Conservation (phyloP, 306 rosid genomes). For the Phaseolus lunatus region DNA sequence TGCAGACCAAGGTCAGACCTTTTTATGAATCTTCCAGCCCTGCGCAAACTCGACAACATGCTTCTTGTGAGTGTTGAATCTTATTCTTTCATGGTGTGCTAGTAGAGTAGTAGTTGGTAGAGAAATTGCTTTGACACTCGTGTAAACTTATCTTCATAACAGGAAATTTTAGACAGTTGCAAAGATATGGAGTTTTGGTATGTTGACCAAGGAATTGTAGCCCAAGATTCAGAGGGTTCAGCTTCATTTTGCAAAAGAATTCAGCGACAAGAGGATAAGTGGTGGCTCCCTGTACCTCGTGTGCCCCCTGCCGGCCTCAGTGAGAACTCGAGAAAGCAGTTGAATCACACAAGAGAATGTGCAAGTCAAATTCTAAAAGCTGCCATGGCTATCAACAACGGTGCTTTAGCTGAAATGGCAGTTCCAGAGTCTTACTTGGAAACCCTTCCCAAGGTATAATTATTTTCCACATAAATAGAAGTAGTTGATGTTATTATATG, state of each 20-base stretch:
- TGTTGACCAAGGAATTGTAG: conserved; percentile 90
- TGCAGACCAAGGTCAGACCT: conserved; percentile 96
- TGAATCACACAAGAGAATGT: conserved; percentile 83
- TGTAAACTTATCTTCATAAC: background rate
- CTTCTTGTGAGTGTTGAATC: conserved; percentile 70
- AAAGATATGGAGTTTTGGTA: conserved; percentile 83
- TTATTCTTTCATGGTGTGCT: conserved; percentile 6
- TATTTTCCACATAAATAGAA: conserved; percentile 9
- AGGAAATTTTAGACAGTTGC: conserved; percentile 87
- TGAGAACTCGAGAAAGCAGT: conserved; percentile 73
- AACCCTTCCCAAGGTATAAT: conserved; percentile 77
- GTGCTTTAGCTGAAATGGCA: conserved; percentile 81
- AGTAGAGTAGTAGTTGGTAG: conserved; percentile 13
- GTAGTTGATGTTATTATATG: conserved; percentile 8
- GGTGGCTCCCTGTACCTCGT: conserved; percentile 99
- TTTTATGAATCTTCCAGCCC: conserved; percentile 91
- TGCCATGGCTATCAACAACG: conserved; percentile 79
- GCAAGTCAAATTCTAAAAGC: conserved; percentile 85
- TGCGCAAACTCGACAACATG: conserved; percentile 93
- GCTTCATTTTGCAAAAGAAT: conserved; percentile 71
- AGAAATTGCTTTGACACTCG: conserved; percentile 10
- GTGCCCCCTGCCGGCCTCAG: conserved; percentile 77
- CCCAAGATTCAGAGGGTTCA: conserved; percentile 76
- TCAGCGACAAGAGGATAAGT: conserved; percentile 91
- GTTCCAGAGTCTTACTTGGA: conserved; percentile 88